Evolutionary conservation across 2,329 filamentous ascomycete genomes (phyloP), one percentile per base, ranked within the genome.

Genomic region (Lasiodiplodia sp.): DNA sequence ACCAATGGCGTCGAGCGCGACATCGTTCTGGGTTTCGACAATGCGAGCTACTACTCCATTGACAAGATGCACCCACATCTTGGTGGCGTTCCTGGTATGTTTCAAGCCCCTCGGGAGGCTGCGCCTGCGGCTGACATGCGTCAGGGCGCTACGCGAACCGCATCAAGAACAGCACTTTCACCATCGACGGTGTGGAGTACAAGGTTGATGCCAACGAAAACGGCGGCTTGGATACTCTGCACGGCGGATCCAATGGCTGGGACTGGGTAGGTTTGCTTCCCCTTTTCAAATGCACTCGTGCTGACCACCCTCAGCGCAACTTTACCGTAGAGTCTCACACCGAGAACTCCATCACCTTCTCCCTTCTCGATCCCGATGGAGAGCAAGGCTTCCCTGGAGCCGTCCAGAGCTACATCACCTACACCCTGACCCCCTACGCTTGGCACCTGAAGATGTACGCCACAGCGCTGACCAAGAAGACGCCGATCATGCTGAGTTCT

Each of bases 401-500:
- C 77, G 91, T 95, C 6, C 81, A 92, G 62, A 89, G 89, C 69
- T 88, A 91, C 78, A 85, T 93, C 70, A 93, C 91, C 4, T 95
- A 94, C 80, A 90, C 89, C 0, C 78, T 94, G 64, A 84, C 83
- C 4, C 86, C 88, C 34, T 83, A 86, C 76, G 86, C 88, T 58
- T 94, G 91, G 91, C 85, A 92, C 75, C 84, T 93, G 73, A 90
- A 88, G 79, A 93, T 94, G 84, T 82, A 89, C 16, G 92, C 91
- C 51, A 78, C 91, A 67, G 83, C 91, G 3, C 89, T 89, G 10
- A 92, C 90, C 37, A 88, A 92, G 81, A 90, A 89, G 81, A 94
- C 92, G 6, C 92, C 92, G 60, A 93, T 95, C 78, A 94, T 95
- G 92, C 85, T 95, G 69, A 92, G 87, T 76, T 88, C 88, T 53